phyloP scores from a whole-genome alignment of 148 eudicot genomes.

The Gaultheria prostrata region DNA sequence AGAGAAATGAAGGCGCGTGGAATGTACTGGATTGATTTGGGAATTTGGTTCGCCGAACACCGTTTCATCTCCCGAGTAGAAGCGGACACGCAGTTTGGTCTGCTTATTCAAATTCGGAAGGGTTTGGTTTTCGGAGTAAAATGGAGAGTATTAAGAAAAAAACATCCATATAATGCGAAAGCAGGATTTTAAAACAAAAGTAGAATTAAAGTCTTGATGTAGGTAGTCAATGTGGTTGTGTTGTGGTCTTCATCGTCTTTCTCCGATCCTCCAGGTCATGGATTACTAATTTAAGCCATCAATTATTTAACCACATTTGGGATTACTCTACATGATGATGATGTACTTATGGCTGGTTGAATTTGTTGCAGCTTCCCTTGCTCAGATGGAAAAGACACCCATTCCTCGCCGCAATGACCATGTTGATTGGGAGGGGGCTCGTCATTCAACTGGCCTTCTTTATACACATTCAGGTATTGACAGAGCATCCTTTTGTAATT shows the following conservation, averaged over 20 bases:
- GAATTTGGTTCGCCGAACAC: no score
- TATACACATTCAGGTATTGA: constrained; percentile 19
- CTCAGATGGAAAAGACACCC: constrained; percentile 26
- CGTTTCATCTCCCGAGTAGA: no score
- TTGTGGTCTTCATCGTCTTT: no score
- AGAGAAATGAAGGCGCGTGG: no score
- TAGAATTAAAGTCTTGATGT: neutral
- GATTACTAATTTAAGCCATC: neutral
- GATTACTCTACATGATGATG: neutral
- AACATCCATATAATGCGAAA: neutral
- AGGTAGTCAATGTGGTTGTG: neutral
- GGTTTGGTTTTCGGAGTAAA: no score
- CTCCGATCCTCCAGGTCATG: no score
- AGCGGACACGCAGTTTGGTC: no score
- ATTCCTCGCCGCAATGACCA: constrained; percentile 16
- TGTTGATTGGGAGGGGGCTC: constrained; percentile 12
- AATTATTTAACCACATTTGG: neutral
- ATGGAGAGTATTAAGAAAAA: no score
- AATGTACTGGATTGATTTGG: no score
- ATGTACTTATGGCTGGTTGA: neutral
- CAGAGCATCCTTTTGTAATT: neutral
- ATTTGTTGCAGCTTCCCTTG: constrained; percentile 17
- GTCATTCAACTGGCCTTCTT: constrained; percentile 17
- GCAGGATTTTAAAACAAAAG: neutral
- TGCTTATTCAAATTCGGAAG: no score